Evolutionary conservation across 2,329 filamentous ascomycete genomes (phyloP), one percentile per base, ranked within the genome.

Genomic region (Nemania abortiva): DNA sequence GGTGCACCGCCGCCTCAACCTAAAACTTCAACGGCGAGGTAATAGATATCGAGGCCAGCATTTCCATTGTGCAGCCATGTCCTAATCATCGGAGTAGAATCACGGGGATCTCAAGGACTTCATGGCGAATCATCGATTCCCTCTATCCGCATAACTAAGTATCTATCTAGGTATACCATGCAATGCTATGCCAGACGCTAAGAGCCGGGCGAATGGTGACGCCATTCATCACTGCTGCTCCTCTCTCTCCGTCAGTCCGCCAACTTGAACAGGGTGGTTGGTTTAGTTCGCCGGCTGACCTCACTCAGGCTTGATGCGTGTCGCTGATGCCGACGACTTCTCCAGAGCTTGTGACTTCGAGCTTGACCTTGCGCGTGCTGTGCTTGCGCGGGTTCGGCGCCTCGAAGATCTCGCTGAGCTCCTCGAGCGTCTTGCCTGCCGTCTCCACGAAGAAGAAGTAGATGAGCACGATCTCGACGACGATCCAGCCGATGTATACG

Each of bases 291-390:
- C 24, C 5, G 24, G 24, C 24, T 27, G 24, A 5, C 24, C 24
- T 27, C 24, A 27, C 24, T 66, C 52, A 74, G 7, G 55, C 69
- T 11, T 69, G 49, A 27, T 70, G 59, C 15, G 31, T 64, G 27
- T 73, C 70, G 39, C 61, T 58, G 42, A 76, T 66, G 11, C 70
- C 68, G 13, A 77, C 65, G 18, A 76, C 72, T 18, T 71, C 58
- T 0, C 76, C 74, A 1, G 53, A 42, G 10, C 65, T 56, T 20
- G 85, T 84, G 27, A 83, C 79, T 69, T 84, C 84, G 73, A 87
- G 80, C 73, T 86, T 87, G 75, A 86, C 84, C 75, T 86, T 87
- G 70, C 84, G 84, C 62, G 86, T 87, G 52, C 74, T 76, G 13
- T 70, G 70, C 54, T 76, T 76, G 29, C 74, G 68, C 24, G 76